Conservation (phyloP, 2,329 filamentous ascomycete species). For the Talaromyces sp. region DNA sequence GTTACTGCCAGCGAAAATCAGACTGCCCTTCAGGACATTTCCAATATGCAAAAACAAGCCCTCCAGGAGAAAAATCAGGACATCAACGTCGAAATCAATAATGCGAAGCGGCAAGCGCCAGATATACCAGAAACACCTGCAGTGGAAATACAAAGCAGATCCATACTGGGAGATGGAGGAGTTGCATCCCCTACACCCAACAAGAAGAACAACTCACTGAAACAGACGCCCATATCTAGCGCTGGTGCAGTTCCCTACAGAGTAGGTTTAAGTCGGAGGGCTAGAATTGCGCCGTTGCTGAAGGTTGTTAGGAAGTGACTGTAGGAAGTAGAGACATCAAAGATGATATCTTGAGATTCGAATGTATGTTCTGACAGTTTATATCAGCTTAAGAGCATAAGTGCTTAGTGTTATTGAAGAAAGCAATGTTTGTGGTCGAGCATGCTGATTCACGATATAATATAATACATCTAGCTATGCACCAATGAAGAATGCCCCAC, state of each 20-base stretch:
- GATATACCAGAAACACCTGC: not conserved
- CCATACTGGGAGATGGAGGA: slow-evolving; percentile 4
- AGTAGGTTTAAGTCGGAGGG: slow-evolving; percentile 49
- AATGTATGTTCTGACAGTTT: not conserved
- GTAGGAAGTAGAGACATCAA: not conserved
- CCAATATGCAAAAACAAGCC: not conserved
- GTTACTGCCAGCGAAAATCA: not conserved
- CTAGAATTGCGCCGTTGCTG: slow-evolving; percentile 48
- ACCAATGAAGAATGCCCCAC: not conserved
- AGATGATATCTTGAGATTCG: not conserved
- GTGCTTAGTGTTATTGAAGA: not conserved
- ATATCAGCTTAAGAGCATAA: not conserved
- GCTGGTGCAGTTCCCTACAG: slow-evolving; percentile 42
- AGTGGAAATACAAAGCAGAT: slow-evolving; percentile 20
- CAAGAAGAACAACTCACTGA: slow-evolving; percentile 27
- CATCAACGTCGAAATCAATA: not conserved
- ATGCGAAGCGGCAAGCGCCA: not conserved
- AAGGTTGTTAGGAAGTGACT: slow-evolving; percentile 42
- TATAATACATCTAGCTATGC: not conserved
- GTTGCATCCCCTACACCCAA: not conserved
- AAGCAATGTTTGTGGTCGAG: not conserved
- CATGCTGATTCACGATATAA: not conserved
- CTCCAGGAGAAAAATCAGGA: slow-evolving; percentile 11
- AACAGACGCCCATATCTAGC: slow-evolving; percentile 41
- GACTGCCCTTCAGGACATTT: slow-evolving; percentile 15